Conservation (phyloP, 495 filamentous ascomycete species). For the Talaromyces adpressus region DNA sequence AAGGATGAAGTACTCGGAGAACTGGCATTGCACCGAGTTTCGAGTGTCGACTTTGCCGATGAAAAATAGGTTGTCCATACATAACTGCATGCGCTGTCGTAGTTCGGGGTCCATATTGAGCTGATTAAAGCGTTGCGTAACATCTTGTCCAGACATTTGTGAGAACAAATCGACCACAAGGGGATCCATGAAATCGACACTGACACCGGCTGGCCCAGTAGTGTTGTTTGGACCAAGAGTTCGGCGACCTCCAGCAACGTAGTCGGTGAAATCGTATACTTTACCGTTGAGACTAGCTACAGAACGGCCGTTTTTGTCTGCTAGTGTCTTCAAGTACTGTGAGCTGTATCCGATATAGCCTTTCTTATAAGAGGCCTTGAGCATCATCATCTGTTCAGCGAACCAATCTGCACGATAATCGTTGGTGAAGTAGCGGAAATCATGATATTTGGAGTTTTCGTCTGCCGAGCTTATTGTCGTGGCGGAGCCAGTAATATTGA, state of each 20-base stretch:
- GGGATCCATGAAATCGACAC: conserved; percentile 77
- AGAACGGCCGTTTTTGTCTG: conserved; percentile 45
- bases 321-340: conserved; percentile 66
- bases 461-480: conserved; percentile 60
- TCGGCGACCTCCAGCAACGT: conserved; percentile 68
- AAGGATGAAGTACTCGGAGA: conserved; percentile 86
- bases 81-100: conserved; percentile 67
- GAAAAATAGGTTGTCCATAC: conserved; percentile 93
- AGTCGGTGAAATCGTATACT: conserved; percentile 89
- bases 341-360: conserved; percentile 82
- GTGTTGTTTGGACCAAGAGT: conserved; percentile 47
- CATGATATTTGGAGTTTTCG: conserved; percentile 73
- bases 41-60: conserved; percentile 88
- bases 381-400: conserved; percentile 69
- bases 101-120: conserved; percentile 47
- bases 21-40: conserved; percentile 77
- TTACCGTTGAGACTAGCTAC: conserved; percentile 75
- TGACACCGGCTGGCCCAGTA: conserved; percentile 38
- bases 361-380: conserved; percentile 75
- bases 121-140: conserved; percentile 75
- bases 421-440: conserved; percentile 80
- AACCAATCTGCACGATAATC: conserved; percentile 88
- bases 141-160: conserved; percentile 65
- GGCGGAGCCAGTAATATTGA: conserved; percentile 64
- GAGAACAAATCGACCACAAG: conserved; percentile 72